Evolutionary conservation across 2,329 filamentous ascomycete genomes (phyloP), one percentile per base, ranked within the genome.

Genomic region (Gyromitra esculenta): DNA sequence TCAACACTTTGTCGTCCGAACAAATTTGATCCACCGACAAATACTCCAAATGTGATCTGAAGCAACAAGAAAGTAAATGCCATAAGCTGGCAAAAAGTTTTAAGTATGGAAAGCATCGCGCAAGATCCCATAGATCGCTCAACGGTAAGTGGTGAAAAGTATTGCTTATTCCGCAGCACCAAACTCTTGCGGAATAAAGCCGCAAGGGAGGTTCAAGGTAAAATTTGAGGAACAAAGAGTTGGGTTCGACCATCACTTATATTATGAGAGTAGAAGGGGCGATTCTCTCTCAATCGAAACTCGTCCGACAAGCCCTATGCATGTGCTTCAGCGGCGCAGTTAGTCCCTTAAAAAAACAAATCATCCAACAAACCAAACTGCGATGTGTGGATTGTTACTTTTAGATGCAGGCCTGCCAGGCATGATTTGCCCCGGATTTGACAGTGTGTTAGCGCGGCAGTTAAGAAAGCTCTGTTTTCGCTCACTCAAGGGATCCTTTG

Each of bases 31-130:
- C 57, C 35, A 21, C 2, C 5, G 6, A 13, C 15, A n/a, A 35
- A 60, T 15, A 35, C 54, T 57, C 3, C 57, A 13, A 35, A n/a
- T 39, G 35, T 18, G 13, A 60, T 18, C 11, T 25, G 31, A 41
- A 41, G 15, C 31, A 9, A 31, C 37, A 5, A 41, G 31, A 41
- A 35, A 18, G 8, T 21, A 18, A 60, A 41, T 4, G 13, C 37
- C 35, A 35, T 41, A 18, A 60, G 35, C 35, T 41, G 35, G 57
- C 9, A 57, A 35, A 31, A 60, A 41, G 37, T 35, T n/a, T 21
- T 41, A 35, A 60, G 31, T 15, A 21, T 60, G 57, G 57, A 60
- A 11, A 41, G 35, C 57, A 60, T 60, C 35, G 5, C 35, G 9
- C 41, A 11, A 52, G 15, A 8, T 57, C 18, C 21, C 7, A 11